Percentiles rank a stretch among this genome's conserved stretches.
Evolutionary conservation across 164 flowering plant genomes (phyloP).

Genomic region (grape (Vitis vinifera)): DNA sequence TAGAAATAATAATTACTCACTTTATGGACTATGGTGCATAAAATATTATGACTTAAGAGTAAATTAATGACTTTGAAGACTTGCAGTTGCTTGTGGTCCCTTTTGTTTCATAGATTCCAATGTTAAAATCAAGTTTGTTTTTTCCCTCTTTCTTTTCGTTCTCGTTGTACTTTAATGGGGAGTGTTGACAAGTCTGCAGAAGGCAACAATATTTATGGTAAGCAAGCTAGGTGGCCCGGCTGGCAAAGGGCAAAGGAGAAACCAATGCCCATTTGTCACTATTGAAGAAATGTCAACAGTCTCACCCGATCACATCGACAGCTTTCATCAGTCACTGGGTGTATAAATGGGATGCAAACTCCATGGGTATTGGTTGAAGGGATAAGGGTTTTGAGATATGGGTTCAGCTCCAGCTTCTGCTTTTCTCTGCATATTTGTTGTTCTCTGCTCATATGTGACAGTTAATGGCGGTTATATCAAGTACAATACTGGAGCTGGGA

Average conservation of each 20-base stretch:
- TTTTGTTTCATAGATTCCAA: no score
- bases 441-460: conserved; percentile 4
- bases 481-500: conserved; percentile 53
- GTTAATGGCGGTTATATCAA: conserved; percentile 29
- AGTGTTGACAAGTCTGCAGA: no score
- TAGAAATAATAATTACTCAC: no score
- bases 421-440: conserved; percentile 1
- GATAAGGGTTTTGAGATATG: not conserved
- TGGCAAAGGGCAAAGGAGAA: not conserved
- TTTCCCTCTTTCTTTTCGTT: no score
- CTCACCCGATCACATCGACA: not conserved
- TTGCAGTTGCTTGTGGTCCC: no score
- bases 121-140: no score
- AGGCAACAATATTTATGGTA: no score
- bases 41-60: no score
- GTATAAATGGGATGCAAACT: not conserved
- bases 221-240: no score
- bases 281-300: not conserved
- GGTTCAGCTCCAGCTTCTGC: not conserved
- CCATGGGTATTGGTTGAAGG: not conserved
- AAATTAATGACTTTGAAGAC: no score
- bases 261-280: not conserved
- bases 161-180: no score
- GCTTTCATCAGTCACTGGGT: not conserved
- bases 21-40: no score